A percentile compares a stretch with the other conserved stretches of the same genome.
These are phyloP conservation scores for Eucalyptus erythrocorys DNA, from an alignment of 345 rosid genomes.

Conservation along the genomic window DNA sequence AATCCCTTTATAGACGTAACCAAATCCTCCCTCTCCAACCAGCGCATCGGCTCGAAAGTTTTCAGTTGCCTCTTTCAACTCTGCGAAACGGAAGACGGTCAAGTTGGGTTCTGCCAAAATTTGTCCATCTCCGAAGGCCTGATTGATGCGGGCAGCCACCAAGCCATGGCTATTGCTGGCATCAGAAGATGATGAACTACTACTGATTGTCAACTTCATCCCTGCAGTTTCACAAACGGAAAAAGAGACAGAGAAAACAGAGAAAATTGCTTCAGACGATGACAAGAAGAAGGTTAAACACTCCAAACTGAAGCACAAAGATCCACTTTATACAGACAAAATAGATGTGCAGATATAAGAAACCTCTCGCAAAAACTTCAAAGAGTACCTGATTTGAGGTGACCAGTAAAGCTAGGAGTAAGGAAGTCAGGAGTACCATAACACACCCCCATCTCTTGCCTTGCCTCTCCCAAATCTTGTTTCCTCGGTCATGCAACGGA, in stretches of 20 bases:
- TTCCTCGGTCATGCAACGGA: not conserved
- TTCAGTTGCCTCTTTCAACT: not conserved
- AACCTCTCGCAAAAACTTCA: not conserved
- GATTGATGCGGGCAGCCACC: too few species aligned
- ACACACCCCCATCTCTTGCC: slow-evolving; percentile 1
- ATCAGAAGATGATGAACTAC: not conserved
- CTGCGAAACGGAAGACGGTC: not conserved
- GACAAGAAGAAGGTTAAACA: not conserved
- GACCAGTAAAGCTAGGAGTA: not conserved
- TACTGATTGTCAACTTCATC: not conserved
- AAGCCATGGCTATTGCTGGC: not conserved
- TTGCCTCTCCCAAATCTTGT: not conserved
- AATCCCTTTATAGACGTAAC: not conserved
- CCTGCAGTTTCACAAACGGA: not conserved
- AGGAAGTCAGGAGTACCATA: not conserved
- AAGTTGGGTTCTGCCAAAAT: not conserved
- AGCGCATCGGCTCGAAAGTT: not conserved
- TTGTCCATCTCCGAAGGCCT: not conserved
- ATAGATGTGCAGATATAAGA: not conserved
- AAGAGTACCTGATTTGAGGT: not conserved
- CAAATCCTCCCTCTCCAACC: not conserved
- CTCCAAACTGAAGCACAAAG: not conserved
- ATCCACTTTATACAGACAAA: not conserved
- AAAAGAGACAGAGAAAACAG: not conserved
- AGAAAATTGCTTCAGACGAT: not conserved